Evolutionary conservation across 2,329 filamentous ascomycete species (phyloP), one percentile per base, ranked within the genome.

Genomic region (Davidsoniella australis): DNA sequence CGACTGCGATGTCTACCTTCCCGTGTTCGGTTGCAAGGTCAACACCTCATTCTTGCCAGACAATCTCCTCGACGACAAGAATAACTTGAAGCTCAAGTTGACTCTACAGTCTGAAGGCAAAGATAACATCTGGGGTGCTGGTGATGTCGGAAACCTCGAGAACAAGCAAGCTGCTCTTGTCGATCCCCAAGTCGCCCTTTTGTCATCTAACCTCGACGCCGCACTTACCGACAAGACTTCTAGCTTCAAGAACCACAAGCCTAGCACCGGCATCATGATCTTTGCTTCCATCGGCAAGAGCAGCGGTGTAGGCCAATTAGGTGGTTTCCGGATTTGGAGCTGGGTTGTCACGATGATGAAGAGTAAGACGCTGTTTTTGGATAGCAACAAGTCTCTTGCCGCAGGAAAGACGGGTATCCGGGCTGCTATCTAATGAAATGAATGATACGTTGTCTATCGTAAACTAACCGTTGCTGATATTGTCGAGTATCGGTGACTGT

Each of bases 11-110:
- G 45, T 41, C 9, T 46, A 47, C 39, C 57, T 75, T 12, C 70
- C 71, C 0, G 65, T 69, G 0, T 67, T 64, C 36, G 72, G 72
- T 41, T 52, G 65, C 3, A 46, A 57, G 0, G 63, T 66, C 50
- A 75, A 75, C 60, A 67, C 65, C 1, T 56, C 58, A 4, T 72
- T 71, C 55, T 57, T 62, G 29, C 66, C 69, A 2, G 53, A 58
- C 6, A 47, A 55, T 1, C 57, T 71, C 51, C 60, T 65, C 16
- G 64, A 66, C 37, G 48, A 51, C 20, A 37, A 50, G 0, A 62
- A 62, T 6, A 63, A 58, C 49, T 50, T 71, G 47, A 59, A 60
- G 52, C 65, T 68, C 55, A 65, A 62, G 40, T 58, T 56, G 3
- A 59, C 56, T 18, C 58, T 72, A 9, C 64, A 63, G 40, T 60